A percentile compares a stretch with the other conserved stretches of the same genome.
Conservation (phyloP, 192 early-diverging fungal species). For the Umbelopsis isabellina region DNA sequence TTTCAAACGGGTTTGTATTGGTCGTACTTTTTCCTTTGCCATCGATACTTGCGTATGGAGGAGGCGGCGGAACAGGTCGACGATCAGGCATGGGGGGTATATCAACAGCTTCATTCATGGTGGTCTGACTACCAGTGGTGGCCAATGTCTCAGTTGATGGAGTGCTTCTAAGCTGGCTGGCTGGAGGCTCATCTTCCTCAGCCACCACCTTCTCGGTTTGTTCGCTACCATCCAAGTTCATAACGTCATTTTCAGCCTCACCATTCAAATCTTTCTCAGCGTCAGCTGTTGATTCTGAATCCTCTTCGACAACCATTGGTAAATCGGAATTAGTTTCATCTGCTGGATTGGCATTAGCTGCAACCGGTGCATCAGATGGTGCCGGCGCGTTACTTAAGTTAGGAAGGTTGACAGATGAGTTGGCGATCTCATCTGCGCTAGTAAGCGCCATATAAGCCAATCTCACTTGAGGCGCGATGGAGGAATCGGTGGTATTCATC, state of each 20-base stretch:
- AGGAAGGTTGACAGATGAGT: neutral
- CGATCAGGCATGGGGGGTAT: neutral
- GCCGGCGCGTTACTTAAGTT: neutral
- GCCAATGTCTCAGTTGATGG: constrained; percentile 10
- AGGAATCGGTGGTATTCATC: constrained; percentile 38
- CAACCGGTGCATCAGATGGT: neutral
- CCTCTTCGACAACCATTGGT: neutral
- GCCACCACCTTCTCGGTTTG: neutral
- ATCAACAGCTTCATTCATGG: constrained; percentile 10
- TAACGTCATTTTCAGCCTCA: neutral
- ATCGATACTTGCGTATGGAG: neutral
- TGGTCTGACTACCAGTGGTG: constrained; percentile 4
- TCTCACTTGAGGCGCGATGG: constrained; percentile 59
- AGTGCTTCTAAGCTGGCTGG: neutral
- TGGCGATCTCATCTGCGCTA: constrained; percentile 3
- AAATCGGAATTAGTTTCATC: neutral
- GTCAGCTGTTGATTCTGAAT: neutral
- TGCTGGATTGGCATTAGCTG: neutral
- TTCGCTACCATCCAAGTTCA: neutral
- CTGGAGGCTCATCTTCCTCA: neutral
- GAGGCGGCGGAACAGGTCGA: constrained; percentile 3
- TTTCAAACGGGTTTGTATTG: neutral
- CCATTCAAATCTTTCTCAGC: constrained; percentile 5
- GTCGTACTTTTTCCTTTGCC: neutral
- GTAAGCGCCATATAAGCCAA: constrained; percentile 61